Percentiles rank a stretch among this genome's conserved stretches.
Evolutionary conservation across 2,329 filamentous ascomycete genomes (phyloP).

Genomic region (Bipolaris victoriae): DNA sequence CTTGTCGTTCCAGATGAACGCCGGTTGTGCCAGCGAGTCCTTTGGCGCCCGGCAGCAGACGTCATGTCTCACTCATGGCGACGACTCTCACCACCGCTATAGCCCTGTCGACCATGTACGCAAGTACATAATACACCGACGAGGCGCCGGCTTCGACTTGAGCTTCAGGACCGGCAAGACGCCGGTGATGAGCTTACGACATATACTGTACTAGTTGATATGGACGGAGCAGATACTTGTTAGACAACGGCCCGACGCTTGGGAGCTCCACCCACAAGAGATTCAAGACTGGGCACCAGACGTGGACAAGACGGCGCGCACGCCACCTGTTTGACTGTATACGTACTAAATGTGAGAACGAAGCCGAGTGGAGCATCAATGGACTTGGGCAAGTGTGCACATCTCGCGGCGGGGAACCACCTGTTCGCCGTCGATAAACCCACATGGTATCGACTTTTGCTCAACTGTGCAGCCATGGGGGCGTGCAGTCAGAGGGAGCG

Average conservation of each 20-base stretch:
- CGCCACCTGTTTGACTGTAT: background rate
- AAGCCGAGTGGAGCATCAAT: background rate
- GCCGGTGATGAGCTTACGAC: slow-evolving; percentile 19
- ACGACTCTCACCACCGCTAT: background rate
- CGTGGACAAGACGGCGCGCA: background rate
- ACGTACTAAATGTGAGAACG: background rate
- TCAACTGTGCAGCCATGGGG: background rate
- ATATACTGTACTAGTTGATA: slow-evolving; percentile 4
- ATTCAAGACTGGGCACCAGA: background rate
- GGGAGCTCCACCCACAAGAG: slow-evolving; percentile 16
- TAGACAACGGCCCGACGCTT: slow-evolving; percentile 13
- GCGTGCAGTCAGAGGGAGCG: background rate
- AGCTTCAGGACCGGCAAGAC: slow-evolving; percentile 21
- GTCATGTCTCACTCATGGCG: slow-evolving; percentile 1
- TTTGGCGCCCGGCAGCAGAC: slow-evolving; percentile 3
- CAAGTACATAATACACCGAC: slow-evolving; percentile 1
- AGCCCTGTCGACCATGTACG: background rate
- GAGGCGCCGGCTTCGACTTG: slow-evolving; percentile 10
- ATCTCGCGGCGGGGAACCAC: background rate
- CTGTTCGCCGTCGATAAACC: slow-evolving; percentile 1
- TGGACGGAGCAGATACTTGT: slow-evolving; percentile 14
- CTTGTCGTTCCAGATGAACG: background rate
- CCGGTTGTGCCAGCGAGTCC: background rate
- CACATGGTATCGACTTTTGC: background rate
- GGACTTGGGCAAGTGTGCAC: too few species aligned